Evolutionary conservation across 495 filamentous ascomycete species (phyloP), one percentile per base, ranked within the genome.

Genomic region (Geoglossum glabrum): DNA sequence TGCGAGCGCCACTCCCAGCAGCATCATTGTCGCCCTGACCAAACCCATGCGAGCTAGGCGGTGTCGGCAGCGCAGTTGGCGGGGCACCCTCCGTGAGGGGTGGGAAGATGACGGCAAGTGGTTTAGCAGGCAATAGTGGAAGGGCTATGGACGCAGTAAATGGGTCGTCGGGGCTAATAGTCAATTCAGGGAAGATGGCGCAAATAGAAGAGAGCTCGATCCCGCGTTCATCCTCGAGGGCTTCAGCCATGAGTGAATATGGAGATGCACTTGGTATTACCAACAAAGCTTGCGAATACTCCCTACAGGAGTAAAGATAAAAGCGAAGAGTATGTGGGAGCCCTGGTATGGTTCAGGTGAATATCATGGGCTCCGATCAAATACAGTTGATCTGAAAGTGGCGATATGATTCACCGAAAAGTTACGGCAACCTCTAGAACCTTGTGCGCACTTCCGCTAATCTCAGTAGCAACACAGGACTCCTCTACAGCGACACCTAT

Each of bases 171-270:
- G 76, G 70, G 56, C 80, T 74, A 33, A 85, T 68, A 31, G 74
- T 72, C 17, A 95, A 79, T 67, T 98, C 92, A 21, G 90, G 90
- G 61, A 79, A 98, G 61, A 98, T 97, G 63, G 89, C 85, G 15
- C 76, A 73, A 47, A 97, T 80, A n/a, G 88, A 80, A 50, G 77
- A 80, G 52, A 98, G 75, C 69, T 98, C 92, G 17, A 82, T 73
- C 19, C 81, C 74, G 57, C 92, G 86, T 60, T 84, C 79, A 64
- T 87, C 84, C 25, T 81, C 80, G 36, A 31, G 30, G 55, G 74
- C 15, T 21, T 70, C 71, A 38, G 33, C 56, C 56, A 58, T 58
- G n/a, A 28, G 3, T n/a, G 25, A 13, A 4, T 52, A 52, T 52
- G 36, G 11, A 34, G 40, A 21, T 19, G 10, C 23, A 21, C n/a